Conservation (phyloP, 1,139 yeast genomes). For the Debaryomyces udenii region DNA sequence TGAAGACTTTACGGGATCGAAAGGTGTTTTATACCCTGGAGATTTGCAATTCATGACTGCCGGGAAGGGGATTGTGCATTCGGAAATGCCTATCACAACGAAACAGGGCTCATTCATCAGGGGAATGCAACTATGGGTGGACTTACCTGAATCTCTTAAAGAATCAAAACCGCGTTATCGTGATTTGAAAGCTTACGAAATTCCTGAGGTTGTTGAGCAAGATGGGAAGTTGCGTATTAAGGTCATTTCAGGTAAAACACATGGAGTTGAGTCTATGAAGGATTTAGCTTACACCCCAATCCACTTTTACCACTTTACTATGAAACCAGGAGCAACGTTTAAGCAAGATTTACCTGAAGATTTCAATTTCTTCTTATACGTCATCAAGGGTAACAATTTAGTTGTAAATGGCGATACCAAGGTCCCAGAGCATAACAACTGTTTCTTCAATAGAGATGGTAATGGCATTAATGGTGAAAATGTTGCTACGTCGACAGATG, state of each 20-base stretch:
- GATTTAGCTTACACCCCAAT: conserved; percentile 87
- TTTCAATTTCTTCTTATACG: conserved; percentile 75
- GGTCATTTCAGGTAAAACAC: conserved; percentile 76
- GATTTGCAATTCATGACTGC: conserved; percentile 96
- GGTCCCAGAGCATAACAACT: conserved; percentile 53
- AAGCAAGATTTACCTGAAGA: conserved; percentile 61
- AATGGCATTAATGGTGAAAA: conserved; percentile 55
- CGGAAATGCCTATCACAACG: conserved; percentile 88
- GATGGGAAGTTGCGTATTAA: conserved; percentile 67
- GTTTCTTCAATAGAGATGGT: conserved; percentile 71
- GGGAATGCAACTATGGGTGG: conserved; percentile 93
- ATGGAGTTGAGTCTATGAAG: conserved; percentile 72
- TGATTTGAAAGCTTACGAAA: conserved; percentile 71
- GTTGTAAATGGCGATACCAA: conserved; percentile 44
- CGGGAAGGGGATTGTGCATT: conserved; percentile 84
- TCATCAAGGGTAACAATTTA: conserved; percentile 63
- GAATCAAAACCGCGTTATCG: conserved; percentile 77
- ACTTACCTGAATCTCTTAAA: conserved; percentile 72
- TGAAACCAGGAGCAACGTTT: conserved; percentile 71
- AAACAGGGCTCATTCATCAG: conserved; percentile 60
- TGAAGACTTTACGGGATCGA: conserved; percentile 87
- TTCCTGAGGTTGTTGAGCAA: conserved; percentile 66
- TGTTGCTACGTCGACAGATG: conserved; percentile 31
- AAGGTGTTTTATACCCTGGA: conserved; percentile 79
- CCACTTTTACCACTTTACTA: conserved; percentile 67